Evolutionary conservation across 805 yeast genomes (phyloP).

Genomic region (Kodamaea kaohsiungensis): DNA sequence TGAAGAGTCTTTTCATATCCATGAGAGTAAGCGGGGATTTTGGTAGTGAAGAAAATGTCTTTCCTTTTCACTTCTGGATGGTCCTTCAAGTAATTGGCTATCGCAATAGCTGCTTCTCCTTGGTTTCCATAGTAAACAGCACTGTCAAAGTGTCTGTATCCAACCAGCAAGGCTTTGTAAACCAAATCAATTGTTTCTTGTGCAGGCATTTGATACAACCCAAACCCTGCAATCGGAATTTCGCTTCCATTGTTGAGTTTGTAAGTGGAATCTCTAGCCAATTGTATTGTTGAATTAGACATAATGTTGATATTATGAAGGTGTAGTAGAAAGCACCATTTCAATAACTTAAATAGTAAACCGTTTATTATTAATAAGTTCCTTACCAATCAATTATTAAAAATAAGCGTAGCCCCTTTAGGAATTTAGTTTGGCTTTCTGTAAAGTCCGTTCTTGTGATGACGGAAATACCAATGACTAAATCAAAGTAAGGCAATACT

Average conservation of each 20-base stretch:
- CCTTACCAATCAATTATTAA: too few relatives aligned
- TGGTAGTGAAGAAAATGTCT: slow-evolving; percentile 58
- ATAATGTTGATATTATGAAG: too few relatives aligned
- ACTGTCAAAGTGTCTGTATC: slow-evolving; percentile 74
- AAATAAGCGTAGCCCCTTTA: too few relatives aligned
- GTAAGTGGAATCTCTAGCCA: too few relatives aligned
- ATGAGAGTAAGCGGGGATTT: slow-evolving; percentile 25
- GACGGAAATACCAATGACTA: too few relatives aligned
- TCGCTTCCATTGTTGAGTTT: slow-evolving; percentile 31
- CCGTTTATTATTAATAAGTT: too few relatives aligned
- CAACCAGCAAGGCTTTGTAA: slow-evolving; percentile 59
- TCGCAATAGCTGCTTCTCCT: slow-evolving; percentile 64
- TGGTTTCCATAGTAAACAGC: slow-evolving; percentile 74
- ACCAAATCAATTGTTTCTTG: slow-evolving; percentile 43
- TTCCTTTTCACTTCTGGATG: slow-evolving; percentile 23
- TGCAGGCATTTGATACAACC: slow-evolving; percentile 45
- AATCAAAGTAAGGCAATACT: too few relatives aligned
- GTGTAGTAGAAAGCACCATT: too few relatives aligned
- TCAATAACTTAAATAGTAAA: too few relatives aligned
- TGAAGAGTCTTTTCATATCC: slow-evolving; percentile 38
- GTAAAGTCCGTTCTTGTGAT: too few relatives aligned
- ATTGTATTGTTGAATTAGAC: too few relatives aligned
- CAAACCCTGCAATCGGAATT: slow-evolving; percentile 52
- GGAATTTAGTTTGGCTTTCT: too few relatives aligned
- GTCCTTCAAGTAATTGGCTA: slow-evolving; percentile 41